Conservation (phyloP, 345 rosid genomes). For the Orychophragmus violaceus region DNA sequence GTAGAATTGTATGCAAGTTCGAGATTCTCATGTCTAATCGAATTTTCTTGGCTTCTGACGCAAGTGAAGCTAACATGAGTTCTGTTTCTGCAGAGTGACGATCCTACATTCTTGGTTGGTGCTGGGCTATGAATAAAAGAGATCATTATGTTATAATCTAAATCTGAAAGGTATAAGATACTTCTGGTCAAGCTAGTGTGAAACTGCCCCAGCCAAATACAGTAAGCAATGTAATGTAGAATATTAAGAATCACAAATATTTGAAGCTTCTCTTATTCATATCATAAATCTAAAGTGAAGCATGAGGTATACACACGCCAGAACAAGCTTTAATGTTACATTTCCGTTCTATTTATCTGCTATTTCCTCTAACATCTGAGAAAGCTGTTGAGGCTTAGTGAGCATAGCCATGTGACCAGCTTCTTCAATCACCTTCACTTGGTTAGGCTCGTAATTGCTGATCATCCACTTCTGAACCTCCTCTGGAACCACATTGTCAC, state of each 20-base stretch:
- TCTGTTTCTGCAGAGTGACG: conserved; percentile 2
- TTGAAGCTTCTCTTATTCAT: conserved; percentile 11
- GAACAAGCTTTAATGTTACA: neutral
- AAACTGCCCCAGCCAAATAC: conserved; percentile 20
- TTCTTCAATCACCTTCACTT: neutral
- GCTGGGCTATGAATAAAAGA: conserved; percentile 1
- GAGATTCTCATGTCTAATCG: conserved; percentile 17
- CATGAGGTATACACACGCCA: neutral
- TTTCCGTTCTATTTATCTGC: conserved; percentile 1
- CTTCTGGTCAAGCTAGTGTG: conserved; percentile 17
- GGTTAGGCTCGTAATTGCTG: conserved; percentile 8
- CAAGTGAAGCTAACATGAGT: conserved; percentile 9
- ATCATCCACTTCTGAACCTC: conserved; percentile 28
- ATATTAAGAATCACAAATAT: neutral
- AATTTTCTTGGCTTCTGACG: conserved; percentile 13
- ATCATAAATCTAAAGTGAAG: neutral
- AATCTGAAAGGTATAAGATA: conserved; percentile 21
- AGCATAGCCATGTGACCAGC: neutral
- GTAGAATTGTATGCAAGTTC: conserved; percentile 5
- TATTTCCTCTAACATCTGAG: conserved; percentile 14
- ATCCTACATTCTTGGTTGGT: conserved; percentile 11
- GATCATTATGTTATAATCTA: conserved; percentile 19
- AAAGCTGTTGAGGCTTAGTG: conserved; percentile 15
- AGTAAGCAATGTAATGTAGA: conserved; percentile 15
- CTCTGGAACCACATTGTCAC: conserved; percentile 29